Evolutionary conservation across 306 rosid genomes (phyloP).

Genomic region (Trifolium repens): DNA sequence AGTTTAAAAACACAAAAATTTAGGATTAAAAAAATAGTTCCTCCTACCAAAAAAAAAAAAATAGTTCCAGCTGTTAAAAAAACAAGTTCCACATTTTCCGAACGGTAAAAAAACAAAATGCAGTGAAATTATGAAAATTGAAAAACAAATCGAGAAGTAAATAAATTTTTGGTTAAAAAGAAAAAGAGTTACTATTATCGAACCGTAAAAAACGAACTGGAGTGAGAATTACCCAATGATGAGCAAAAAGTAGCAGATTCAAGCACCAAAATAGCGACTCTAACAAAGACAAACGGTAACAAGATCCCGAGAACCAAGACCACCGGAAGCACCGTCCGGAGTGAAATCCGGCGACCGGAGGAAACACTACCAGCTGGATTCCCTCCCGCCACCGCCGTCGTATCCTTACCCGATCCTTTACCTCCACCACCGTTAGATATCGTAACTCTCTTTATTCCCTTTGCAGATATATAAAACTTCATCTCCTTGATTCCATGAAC

Average conservation of each 20-base stretch:
- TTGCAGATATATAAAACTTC: slow-evolving; percentile 85
- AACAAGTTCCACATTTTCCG: background rate
- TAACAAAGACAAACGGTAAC: slow-evolving; percentile 71
- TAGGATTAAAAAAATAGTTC: no score
- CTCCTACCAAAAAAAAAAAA: no score
- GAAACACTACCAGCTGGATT: background rate
- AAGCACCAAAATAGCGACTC: slow-evolving; percentile 73
- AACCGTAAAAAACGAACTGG: background rate
- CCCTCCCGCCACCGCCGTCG: slow-evolving; percentile 35
- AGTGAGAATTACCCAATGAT: slow-evolving; percentile 53
- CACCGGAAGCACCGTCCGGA: slow-evolving; percentile 60
- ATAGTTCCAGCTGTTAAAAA: background rate
- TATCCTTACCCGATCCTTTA: slow-evolving; percentile 47
- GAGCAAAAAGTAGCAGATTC: slow-evolving; percentile 81
- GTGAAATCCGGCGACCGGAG: slow-evolving; percentile 62
- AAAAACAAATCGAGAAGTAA: background rate
- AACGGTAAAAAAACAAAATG: background rate
- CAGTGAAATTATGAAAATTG: background rate
- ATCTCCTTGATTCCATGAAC: slow-evolving; percentile 55
- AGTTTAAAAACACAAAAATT: no score
- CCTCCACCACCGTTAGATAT: slow-evolving; percentile 59
- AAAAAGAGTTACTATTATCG: background rate
- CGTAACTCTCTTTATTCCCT: slow-evolving; percentile 70
- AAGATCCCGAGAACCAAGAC: slow-evolving; percentile 60
- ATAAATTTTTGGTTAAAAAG: no score